These are phyloP conservation scores for Talaromyces proteolyticus DNA, from an alignment of 495 filamentous ascomycete species.

Conservation along the genomic window DNA sequence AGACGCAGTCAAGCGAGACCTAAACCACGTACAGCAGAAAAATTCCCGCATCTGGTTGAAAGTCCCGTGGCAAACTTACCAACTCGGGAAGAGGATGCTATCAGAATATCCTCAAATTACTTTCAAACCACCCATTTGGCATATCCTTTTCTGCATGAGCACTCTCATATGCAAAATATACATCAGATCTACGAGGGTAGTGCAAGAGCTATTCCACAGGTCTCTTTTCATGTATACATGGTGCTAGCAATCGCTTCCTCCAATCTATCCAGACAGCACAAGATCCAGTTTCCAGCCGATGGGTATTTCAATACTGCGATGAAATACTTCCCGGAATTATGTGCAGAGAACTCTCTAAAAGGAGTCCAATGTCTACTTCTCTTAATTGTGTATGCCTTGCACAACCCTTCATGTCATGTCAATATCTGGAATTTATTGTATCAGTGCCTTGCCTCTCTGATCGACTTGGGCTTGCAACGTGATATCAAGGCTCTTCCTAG, in stretches of 20 bases:
- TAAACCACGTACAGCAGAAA: not conserved
- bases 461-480: constrained; percentile 41
- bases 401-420: constrained; percentile 36
- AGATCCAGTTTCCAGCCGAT: constrained; percentile 34
- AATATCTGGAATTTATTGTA: constrained; percentile 46
- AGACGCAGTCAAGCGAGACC: constrained; percentile 12
- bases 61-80: constrained; percentile 20
- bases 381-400: constrained; percentile 40
- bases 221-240: constrained; percentile 37
- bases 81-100: constrained; percentile 23
- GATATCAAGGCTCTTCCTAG: constrained; percentile 26
- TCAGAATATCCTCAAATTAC: constrained; percentile 32
- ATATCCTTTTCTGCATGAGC: constrained; percentile 38
- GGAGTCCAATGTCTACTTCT: constrained; percentile 36
- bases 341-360: constrained; percentile 28
- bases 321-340: constrained; percentile 28
- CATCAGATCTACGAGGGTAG: constrained; percentile 20
- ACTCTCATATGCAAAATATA: constrained; percentile 27
- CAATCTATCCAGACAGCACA: constrained; percentile 33
- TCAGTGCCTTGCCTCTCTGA: constrained; percentile 37
- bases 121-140: constrained; percentile 33
- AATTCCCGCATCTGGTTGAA: not conserved
- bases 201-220: constrained; percentile 12
- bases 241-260: constrained; percentile 38
- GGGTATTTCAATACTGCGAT: constrained; percentile 39